Conservation (phyloP, 495 filamentous ascomycete species). For the Evansstolkia leycettana region DNA sequence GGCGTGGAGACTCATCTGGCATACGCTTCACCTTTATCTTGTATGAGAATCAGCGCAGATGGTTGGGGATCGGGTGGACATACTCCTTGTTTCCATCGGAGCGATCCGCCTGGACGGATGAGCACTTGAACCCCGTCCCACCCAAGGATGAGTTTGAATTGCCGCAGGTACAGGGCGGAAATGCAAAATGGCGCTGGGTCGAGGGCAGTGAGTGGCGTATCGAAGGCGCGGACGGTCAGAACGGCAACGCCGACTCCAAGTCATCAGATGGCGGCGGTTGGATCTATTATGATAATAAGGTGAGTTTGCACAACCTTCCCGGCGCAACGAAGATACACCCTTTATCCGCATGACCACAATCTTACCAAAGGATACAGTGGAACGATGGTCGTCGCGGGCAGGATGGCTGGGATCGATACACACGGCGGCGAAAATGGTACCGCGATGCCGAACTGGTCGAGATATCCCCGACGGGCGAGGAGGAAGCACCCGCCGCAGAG, state of each 20-base stretch:
- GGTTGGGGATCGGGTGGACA: constrained; percentile 94
- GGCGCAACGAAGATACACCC: too few species aligned
- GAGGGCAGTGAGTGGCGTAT: constrained; percentile 74
- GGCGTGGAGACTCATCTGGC: constrained; percentile 48
- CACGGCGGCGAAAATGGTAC: constrained; percentile 87
- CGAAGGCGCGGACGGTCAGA: constrained; percentile 54
- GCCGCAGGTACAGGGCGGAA: constrained; percentile 72
- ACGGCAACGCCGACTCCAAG: constrained; percentile 19
- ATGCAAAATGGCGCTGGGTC: constrained; percentile 82
- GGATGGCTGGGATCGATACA: constrained; percentile 94
- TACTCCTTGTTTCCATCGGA: constrained; percentile 81
- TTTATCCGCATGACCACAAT: too few species aligned
- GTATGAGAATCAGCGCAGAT: constrained; percentile 92
- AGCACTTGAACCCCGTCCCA: constrained; percentile 73
- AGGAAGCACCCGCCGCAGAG: constrained; percentile 7
- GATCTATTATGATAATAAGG: constrained; percentile 98
- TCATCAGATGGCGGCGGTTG: constrained; percentile 61
- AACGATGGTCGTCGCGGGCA: constrained; percentile 76
- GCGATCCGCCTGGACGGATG: constrained; percentile 85
- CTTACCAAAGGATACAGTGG: constrained; percentile 50
- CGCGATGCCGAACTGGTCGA: constrained; percentile 94
- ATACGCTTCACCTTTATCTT: constrained; percentile 93
- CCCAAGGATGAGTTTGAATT: constrained; percentile 73
- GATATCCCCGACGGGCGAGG: constrained; percentile 30
- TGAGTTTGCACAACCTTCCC: constrained; percentile 14